phyloP scores from a whole-genome alignment of 306 rosid genomes.

The Fagus sylvatica region DNA sequence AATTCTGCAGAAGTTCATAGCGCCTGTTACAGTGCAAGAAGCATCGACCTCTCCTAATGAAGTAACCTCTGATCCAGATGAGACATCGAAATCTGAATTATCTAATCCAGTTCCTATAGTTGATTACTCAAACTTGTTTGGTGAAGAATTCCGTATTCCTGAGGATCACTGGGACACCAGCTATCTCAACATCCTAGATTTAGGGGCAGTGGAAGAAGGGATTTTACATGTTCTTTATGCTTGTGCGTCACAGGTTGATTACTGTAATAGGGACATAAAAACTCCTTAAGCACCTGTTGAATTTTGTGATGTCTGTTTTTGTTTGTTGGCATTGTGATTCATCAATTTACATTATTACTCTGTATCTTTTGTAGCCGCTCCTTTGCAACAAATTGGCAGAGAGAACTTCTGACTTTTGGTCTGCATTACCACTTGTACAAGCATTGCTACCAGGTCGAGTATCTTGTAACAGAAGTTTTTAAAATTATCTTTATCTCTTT shows the following conservation, averaged over 20 bases:
- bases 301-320: constrained; percentile 20
- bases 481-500: neutral
- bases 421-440: constrained; percentile 79
- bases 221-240: constrained; percentile 83
- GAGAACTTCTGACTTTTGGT: constrained; percentile 75
- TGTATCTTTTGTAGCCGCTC: constrained; percentile 63
- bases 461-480: neutral
- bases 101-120: constrained; percentile 43
- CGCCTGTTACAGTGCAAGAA: constrained; percentile 55
- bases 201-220: constrained; percentile 91
- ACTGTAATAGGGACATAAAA: constrained; percentile 28
- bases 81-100: constrained; percentile 50
- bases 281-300: constrained; percentile 5
- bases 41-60: constrained; percentile 53
- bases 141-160: constrained; percentile 75
- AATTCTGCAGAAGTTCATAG: constrained; percentile 71
- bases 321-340: constrained; percentile 4
- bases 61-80: constrained; percentile 45
- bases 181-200: constrained; percentile 73
- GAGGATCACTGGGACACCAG: constrained; percentile 78
- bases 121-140: constrained; percentile 80
- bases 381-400: constrained; percentile 87
- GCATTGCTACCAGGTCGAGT: constrained; percentile 88
- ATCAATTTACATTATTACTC: constrained; percentile 36
- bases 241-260: constrained; percentile 87